These are phyloP conservation scores for Fonsecaea erecta DNA, from an alignment of 2,329 filamentous ascomycete genomes.

Conservation along the genomic window DNA sequence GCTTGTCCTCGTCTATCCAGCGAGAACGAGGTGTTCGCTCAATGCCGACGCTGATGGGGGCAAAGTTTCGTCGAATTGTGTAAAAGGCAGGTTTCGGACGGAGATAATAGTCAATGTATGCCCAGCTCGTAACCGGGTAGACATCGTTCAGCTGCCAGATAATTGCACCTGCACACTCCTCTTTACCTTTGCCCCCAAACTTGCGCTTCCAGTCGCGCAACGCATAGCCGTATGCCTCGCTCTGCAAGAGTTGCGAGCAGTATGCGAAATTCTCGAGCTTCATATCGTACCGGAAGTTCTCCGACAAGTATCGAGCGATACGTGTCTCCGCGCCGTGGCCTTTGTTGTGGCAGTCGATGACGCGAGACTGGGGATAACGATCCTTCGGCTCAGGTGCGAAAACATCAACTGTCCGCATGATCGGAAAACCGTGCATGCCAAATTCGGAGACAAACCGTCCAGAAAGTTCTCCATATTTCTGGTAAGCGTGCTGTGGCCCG, in stretches of 20 bases:
- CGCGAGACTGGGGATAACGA: constrained; percentile 79
- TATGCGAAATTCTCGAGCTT: constrained; percentile 70
- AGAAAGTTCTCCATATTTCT: constrained; percentile 82
- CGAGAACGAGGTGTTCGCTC: constrained; percentile 33
- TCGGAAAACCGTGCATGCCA: constrained; percentile 89
- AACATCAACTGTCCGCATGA: constrained; percentile 75
- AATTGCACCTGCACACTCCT: constrained; percentile 49
- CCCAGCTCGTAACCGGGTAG: constrained; percentile 66
- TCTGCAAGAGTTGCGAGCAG: constrained; percentile 64
- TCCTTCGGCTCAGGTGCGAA: constrained; percentile 73
- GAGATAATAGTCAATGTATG: constrained; percentile 65
- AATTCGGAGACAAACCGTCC: constrained; percentile 94
- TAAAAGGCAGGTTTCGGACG: constrained; percentile 66
- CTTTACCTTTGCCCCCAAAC: constrained; percentile 51
- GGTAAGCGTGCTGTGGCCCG: constrained; percentile 75
- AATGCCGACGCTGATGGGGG: constrained; percentile 61
- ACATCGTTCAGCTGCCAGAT: constrained; percentile 56
- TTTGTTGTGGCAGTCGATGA: constrained; percentile 95
- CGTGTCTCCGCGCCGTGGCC: constrained; percentile 84
- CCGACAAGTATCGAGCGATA: constrained; percentile 83
- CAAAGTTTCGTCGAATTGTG: constrained; percentile 61
- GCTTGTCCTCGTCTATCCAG: constrained; percentile 11
- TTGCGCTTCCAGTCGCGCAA: constrained; percentile 59
- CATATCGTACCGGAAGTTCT: constrained; percentile 71
- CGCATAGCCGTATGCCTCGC: constrained; percentile 64